These are phyloP conservation scores for Zymoseptoria tritici DNA, from an alignment of 2,329 filamentous ascomycete genomes.

Conservation along the genomic window DNA sequence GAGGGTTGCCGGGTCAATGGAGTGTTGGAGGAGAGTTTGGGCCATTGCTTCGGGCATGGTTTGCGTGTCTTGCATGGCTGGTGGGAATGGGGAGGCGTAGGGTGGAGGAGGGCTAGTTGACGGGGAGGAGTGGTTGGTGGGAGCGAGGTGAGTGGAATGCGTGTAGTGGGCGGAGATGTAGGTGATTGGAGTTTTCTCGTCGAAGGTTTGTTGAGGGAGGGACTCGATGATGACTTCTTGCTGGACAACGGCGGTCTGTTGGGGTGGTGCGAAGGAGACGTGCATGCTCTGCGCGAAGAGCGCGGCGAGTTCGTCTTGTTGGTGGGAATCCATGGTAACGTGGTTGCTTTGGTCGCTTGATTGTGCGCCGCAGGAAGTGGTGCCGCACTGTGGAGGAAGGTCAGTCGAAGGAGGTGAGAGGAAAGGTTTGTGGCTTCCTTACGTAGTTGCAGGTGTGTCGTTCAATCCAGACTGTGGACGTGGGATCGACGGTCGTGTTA, in stretches of 20 bases:
- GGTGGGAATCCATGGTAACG: constrained; percentile 43
- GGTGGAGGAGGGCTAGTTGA: constrained; percentile 26
- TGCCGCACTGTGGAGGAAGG: constrained; percentile 34
- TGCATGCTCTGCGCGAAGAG: constrained; percentile 73
- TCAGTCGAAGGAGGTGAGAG: constrained; percentile 22
- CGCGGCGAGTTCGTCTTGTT: constrained; percentile 72
- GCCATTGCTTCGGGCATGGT: constrained; percentile 24
- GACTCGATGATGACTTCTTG: constrained; percentile 7
- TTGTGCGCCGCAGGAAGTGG: constrained; percentile 36
- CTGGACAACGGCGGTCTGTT: constrained; percentile 6
- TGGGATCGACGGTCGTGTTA: constrained; percentile 34
- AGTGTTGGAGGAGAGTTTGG: constrained; percentile 54
- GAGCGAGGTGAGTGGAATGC: constrained; percentile 58
- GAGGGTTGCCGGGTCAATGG: constrained; percentile 62
- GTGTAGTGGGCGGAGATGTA: constrained; percentile 82
- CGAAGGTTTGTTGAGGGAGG: constrained; percentile 9
- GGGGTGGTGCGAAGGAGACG: constrained; percentile 36
- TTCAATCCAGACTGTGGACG: constrained; percentile 37
- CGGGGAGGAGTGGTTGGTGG: constrained; percentile 29
- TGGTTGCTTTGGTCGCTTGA: constrained; percentile 37
- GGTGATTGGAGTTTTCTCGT: constrained; percentile 43
- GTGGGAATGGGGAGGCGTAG: constrained; percentile 26
- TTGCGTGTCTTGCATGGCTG: constrained; percentile 10
- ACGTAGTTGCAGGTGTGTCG: constrained; percentile 40
- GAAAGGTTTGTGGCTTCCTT: too few species aligned